Evolutionary conservation across 768 basidiomycete species (phyloP), one percentile per base, ranked within the genome.

Genomic region (Lyophyllum shimeji): DNA sequence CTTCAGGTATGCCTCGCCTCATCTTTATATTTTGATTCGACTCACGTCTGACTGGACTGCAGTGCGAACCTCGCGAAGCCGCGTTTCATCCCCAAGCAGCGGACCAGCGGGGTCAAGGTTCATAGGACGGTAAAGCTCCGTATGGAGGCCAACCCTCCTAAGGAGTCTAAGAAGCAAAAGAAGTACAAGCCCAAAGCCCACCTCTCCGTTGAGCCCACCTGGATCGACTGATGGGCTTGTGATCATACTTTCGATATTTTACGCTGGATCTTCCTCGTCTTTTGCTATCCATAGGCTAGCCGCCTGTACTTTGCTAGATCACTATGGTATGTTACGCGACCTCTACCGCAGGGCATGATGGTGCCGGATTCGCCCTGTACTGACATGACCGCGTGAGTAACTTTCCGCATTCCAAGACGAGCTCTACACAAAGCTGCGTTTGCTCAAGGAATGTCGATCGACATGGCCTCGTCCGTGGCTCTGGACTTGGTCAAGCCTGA

Each of bases 71-170:
- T 74, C 33, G 78, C 75, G 0, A 40, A 57, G 1, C 74, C 74
- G 21, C 65, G 79, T 24, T 55, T 63, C 25, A 71, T 82, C 12
- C 77, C 75, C 20, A 68, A 68, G 49, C 70, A 79, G 63, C 64
- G 69, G 37, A 58, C 39, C 23, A 49, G 65, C 15, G 74, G 76
- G 6, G 69, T 80, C 17, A 72, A 74, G 55, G 71, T 82, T 7
- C 82, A 83, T 62, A 64, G 78, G 56, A 77, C 70, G 17, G 82
- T 84, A 8, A 74, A 76, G 67, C 71, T 77, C 52, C 74, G 86
- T 45, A 75, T 84, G 75, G 79, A 83, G 20, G 79, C 84, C 0
- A 62, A 71, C 8, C 69, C 69, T 47, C 60, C 62, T 2, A 21
- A 18, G 15, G 63, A 65, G 44, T 65, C 56, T 50, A 55, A 21